A percentile compares a stretch with the other conserved stretches of the same genome.
Conservation (phyloP, 352 stramenopile genomes). For the Halophytophthora batemanensis region DNA sequence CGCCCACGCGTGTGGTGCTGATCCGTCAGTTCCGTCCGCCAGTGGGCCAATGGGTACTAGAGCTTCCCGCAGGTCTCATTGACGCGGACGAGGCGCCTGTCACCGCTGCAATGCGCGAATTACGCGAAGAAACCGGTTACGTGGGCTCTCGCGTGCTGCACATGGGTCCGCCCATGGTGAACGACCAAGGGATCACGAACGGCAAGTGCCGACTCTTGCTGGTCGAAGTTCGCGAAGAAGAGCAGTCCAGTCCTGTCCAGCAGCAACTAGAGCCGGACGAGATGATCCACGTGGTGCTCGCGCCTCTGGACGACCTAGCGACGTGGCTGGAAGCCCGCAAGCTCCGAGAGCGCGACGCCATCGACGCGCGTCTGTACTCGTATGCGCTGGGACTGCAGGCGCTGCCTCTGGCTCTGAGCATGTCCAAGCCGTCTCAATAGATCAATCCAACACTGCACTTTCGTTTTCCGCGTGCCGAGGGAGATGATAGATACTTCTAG, state of each 20-base stretch:
- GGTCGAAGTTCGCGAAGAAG: constrained; percentile 46
- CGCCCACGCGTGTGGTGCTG: constrained; percentile 52
- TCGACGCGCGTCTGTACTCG: constrained; percentile 59
- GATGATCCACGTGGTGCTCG: constrained; percentile 67
- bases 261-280: constrained; percentile 67
- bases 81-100: constrained; percentile 76
- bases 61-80: constrained; percentile 91
- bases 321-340: constrained; percentile 49
- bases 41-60: constrained; percentile 81
- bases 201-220: constrained; percentile 65
- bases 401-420: constrained; percentile 20
- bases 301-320: constrained; percentile 60
- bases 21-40: constrained; percentile 91
- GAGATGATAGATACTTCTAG: constrained; percentile 30
- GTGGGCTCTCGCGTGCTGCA: constrained; percentile 58
- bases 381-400: constrained; percentile 50
- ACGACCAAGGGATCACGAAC: constrained; percentile 79
- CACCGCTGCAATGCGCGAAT: constrained; percentile 73
- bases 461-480: too few species aligned
- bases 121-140: constrained; percentile 90
- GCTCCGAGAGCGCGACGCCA: constrained; percentile 34
- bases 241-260: constrained; percentile 19
- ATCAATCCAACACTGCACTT: too few species aligned
- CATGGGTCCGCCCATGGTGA: constrained; percentile 75
- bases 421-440: too few species aligned